Base-by-base conservation (phyloP, 169 alveolate genomes). In the Babesia bigemina region DNA sequence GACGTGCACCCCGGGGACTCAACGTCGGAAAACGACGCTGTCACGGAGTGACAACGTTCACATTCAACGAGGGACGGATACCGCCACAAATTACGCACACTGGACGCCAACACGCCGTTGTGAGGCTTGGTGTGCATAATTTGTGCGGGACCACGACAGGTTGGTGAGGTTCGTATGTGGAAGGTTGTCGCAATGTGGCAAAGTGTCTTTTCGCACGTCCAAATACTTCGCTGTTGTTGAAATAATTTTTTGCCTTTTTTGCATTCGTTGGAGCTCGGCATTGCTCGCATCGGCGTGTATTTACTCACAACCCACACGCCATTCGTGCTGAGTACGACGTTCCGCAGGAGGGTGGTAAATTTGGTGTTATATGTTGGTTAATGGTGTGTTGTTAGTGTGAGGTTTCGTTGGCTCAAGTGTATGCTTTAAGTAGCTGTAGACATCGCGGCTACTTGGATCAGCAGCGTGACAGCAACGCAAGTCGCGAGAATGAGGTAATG, bases 111-210 rank as follows among this genome's bases (percentile, higher is more conserved):
- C 39, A n/a, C 48, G 26, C 45, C 17, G 50, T 19, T 45, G 48
- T 63, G 52, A 67, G 65, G 65, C 42, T 39, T 13, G 62, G 65
- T 67, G 76, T 67, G 65, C 26, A 58, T 67, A 65, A 36, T 65
- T 55, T 67, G 39, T 53, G 63, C 21, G 65, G 65, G 7, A 67
- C 76, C 49, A 16, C 61, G 50, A 67, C 76, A 67, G 48, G 76
- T 67, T 39, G 39, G 63, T 28, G 58, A 8, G 55, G 28, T 19
- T 26, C 44, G n/a, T 44, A 17, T 21, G 76, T 67, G 76, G 76
- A 67, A 67, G 76, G 76, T 50, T 67, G 76, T 49, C 66, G 76
- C 53, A 13, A 12, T 26, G 39, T 28, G 21, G n/a, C 42, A 44
- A 13, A 3, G 2, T 29, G 19, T 47, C 58, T 63, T 14, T 63